Evolutionary conservation across 2,329 filamentous ascomycete species (phyloP).

Genomic region (Diplodia seriata): DNA sequence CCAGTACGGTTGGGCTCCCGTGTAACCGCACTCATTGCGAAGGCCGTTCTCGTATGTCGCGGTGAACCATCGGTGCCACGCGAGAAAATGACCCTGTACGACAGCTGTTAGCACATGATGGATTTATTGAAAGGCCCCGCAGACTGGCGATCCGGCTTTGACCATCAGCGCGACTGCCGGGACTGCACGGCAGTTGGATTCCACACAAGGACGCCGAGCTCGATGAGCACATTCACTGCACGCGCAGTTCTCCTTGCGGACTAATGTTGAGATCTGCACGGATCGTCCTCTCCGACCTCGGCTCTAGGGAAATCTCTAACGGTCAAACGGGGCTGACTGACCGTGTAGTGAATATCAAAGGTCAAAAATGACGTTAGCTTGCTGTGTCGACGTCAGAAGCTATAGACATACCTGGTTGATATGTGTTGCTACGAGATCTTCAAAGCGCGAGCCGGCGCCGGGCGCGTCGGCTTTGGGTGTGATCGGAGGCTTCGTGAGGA

Average conservation of each 20-base stretch:
- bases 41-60: constrained; percentile 17
- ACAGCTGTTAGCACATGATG: not conserved
- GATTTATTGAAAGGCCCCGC: not conserved
- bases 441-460: constrained; percentile 46
- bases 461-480: constrained; percentile 41
- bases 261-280: not conserved
- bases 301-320: not conserved
- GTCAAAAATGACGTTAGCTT: constrained; percentile 2
- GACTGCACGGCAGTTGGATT: constrained; percentile 13
- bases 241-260: too few relatives aligned
- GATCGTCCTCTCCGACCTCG: not conserved
- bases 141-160: constrained; percentile 1
- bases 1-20: constrained; percentile 26
- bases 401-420: constrained; percentile 44
- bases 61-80: constrained; percentile 24
- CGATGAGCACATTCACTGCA: not conserved
- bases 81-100: constrained; percentile 22
- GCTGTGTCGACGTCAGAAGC: not conserved
- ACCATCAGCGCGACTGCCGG: not conserved
- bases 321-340: not conserved
- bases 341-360: constrained; percentile 18
- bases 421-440: constrained; percentile 48
- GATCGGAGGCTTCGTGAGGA: constrained; percentile 42
- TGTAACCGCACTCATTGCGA: constrained; percentile 20
- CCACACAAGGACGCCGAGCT: not conserved